Evolutionary conservation across 2,329 filamentous ascomycete genomes (phyloP), one percentile per base, ranked within the genome.

Genomic region (Colletotrichum theobromicola): DNA sequence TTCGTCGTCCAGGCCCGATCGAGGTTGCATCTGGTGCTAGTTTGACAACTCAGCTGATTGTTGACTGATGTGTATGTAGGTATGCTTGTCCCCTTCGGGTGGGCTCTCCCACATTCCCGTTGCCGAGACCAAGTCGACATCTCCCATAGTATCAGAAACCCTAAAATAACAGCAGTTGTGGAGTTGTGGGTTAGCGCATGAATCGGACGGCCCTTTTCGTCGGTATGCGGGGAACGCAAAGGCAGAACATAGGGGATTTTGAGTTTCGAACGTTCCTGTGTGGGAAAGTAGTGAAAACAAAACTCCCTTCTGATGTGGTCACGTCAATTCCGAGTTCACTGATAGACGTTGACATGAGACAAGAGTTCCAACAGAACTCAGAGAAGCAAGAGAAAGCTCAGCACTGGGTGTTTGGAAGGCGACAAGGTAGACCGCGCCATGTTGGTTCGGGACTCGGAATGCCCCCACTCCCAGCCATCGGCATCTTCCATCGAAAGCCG

Each of bases 391-490:
- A 37, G 26, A 57, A 13, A 28, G 7, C 5, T 57, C 53, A 57
- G 26, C 24, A 16, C 53, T 4, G 26, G n/a, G 10, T 50, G 42
- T 7, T 50, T 4, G n/a, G 13, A 50, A 21, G 42, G 42, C 42
- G n/a, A 21, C 42, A 0, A 50, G 42, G 42, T 26, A 28, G 28
- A 28, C 30, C 7, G 28, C 57, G 30, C 30, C 57, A 34, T 60
- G 57, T 60, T 60, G 57, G 57, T 24, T 60, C 28, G 57, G 57
- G 18, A 32, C 26, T 60, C 57, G 28, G 28, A 60, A 60, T 60
- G 18, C 13, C 28, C 57, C 26, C 57, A 60, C 26, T 30, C 16
- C 15, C 4, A 32, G 30, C n/a, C 57, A 32, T 60, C 28, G 28
- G 57, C 18, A 32, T 32, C 16, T 32, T 32, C 57, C 57, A n/a